Base-by-base conservation (phyloP, 106 monocot genomes). In the Platanthera zijinensis region DNA sequence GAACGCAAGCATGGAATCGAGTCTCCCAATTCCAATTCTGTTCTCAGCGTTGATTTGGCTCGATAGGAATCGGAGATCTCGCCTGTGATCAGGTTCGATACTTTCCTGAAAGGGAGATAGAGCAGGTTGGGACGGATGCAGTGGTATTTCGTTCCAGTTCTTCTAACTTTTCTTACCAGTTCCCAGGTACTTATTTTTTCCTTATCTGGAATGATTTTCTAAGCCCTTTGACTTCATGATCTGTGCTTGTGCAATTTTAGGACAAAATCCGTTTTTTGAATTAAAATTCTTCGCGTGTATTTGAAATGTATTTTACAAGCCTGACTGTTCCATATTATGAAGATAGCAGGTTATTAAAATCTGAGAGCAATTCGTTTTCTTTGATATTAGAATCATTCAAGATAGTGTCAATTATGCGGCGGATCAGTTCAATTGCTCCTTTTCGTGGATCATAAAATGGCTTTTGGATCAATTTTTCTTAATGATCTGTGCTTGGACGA, bases 151-250 rank as follows among this genome's bases (percentile, higher is more conserved):
- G 86, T 92, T 28, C 88, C 95, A 14, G 83, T 78, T 72, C 86
- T 92, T 12, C 95, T 95, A 78, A 95, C 92, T 48, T 28, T 88
- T 75, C 95, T 95, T 85, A 90, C 95, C 73, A 93, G 89, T 73
- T 96, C 92, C 46, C 90, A 96, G 95, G 95, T 89, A 72, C 49
- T 9, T 48, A 6, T 70, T 70, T 70, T 17, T 45, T 67, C 67
- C 39, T 39, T 39, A 39, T 39, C 39, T 1, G 39, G 39, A 39
- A 39, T 39, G 39, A 3, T 39, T 39, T 39, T 39, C 39, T 39
- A 39, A 39, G 0, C 39, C 39, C 39, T 39, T 39, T 39, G 39
- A 39, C 39, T 66, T n/a, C 12, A 66, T 39, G 25, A 30, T 2
- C 32, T 5, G 13, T 66, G 66, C 32, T 66, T 10, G 30, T 32